Evolutionary conservation across 2,329 filamentous ascomycete genomes (phyloP), one percentile per base, ranked within the genome.

Genomic region (Colletotrichum destructivum): DNA sequence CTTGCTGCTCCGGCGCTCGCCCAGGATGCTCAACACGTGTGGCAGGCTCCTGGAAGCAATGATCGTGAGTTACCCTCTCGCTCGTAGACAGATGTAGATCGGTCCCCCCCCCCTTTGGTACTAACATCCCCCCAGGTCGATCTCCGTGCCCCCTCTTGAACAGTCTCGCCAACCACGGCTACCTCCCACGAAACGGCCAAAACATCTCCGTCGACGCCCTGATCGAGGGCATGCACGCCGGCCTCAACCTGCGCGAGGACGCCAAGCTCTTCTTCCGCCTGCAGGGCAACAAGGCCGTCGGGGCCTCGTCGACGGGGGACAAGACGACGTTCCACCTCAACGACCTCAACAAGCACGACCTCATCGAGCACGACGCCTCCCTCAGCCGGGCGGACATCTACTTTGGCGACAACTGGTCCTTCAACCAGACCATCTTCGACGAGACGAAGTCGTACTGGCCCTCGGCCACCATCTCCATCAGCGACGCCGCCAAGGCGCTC

Each of bases 331-430:
- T 78, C 54, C 74, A 79, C 71, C 65, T 79, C 1, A 74, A 75
- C 54, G 78, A 79, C 42, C 67, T 79, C 7, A 70, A 72, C 56
- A 73, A 70, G 46, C 77, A 79, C 62, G 40, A 72, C 40, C 52
- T 69, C 12, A 63, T 72, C 31, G 69, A 72, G 65, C 65, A 64
- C 57, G 69, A 72, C 47, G 69, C 65, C 0, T 68, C 52, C 12
- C 40, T 72, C 2, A 77, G 73, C 71, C 75, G 79, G 55, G 73
- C 74, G 40, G 79, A 81, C 66, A 38, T 74, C 49, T 68, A 71
- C 66, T 76, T 75, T 21, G 78, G 78, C 23, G 75, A 80, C 70
- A 78, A 78, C 73, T 73, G 77, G 68, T 76, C 75, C 47, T 81
- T 81, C 55, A 71, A 77, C 54, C 71, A 75, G 31, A 73, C 74